A percentile compares a stretch with the other conserved stretches of the same genome.
Conservation (phyloP, 805 yeast genomes). For the Yarrowia alimentaria region DNA sequence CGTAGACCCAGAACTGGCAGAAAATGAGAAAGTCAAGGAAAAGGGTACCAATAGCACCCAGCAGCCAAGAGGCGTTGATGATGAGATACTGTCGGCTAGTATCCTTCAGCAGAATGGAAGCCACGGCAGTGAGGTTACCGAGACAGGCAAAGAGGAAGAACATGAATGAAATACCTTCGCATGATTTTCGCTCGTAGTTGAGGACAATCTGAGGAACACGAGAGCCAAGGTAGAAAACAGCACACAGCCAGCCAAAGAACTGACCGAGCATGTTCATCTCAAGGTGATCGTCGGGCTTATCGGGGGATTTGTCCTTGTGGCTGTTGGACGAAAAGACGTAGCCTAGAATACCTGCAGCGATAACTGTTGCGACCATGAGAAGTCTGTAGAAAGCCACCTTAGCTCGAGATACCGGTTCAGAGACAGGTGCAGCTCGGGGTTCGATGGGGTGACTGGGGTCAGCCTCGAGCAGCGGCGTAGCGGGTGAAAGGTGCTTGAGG, state of each 20-base stretch:
- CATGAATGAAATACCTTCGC: constrained; percentile 92
- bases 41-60: constrained; percentile 88
- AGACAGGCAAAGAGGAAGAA: constrained; percentile 93
- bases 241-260: constrained; percentile 68
- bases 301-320: constrained; percentile 43
- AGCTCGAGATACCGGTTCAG: constrained; percentile 29
- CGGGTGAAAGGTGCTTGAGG: constrained; percentile 80
- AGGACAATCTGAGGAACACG: constrained; percentile 87
- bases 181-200: constrained; percentile 81
- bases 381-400: constrained; percentile 34
- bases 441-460: constrained; percentile 44
- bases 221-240: constrained; percentile 64
- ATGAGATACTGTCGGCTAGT: constrained; percentile 65
- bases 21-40: constrained; percentile 80
- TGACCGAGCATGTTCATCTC: constrained; percentile 79
- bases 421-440: constrained; percentile 12
- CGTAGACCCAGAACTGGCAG: constrained; percentile 76
- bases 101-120: constrained; percentile 76
- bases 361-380: constrained; percentile 63
- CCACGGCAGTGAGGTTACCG: constrained; percentile 88
- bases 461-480: constrained; percentile 75
- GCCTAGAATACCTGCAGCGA: constrained; percentile 79
- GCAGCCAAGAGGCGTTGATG: constrained; percentile 88
- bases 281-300: constrained; percentile 44
- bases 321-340: constrained; percentile 69